Evolutionary conservation across 108 stramenopile genomes (phyloP), one percentile per base, ranked within the genome.

Genomic region (Thalassiosira profunda): DNA sequence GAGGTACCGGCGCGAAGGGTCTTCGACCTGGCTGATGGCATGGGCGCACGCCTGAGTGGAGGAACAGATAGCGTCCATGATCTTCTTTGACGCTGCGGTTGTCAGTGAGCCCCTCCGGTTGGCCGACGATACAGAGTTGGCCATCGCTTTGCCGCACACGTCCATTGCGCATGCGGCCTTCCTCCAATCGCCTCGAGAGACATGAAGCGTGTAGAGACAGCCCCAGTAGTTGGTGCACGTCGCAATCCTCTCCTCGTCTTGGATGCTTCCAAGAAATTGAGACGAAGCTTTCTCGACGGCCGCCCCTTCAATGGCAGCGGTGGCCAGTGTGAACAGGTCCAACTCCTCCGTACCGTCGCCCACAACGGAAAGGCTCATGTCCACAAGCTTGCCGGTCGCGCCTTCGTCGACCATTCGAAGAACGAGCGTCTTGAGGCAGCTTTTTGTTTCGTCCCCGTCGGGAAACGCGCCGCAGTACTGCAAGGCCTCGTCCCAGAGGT

Each of bases 351-450:
- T 17, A 24, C 52, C 72, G 17, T 57, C 72, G n/a, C 86, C 17
- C 57, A 67, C 78, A 11, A 86, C 69, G 5, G 72, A 51, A 38
- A 80, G 56, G 65, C 83, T 86, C 71, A 86, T 67, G 12, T 76
- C 72, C 4, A 91, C 34, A 21, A 95, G 74, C 42, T 80, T 69
- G 21, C 69, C 65, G 25, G 93, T 48, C 1, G 86, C 88, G 33
- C 91, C 90, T 12, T 62, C 58, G 58, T 90, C 85, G 2, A 89
- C 85, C 90, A 95, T 92, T n/a, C 70, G 84, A 30, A 83, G 64
- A 35, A 95, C 84, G 28, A 95, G 71, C 7, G 74, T 67, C 41
- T 73, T 52, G 30, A 91, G 76, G 28, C 78, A 77, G 29, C 44
- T 60, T 36, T 62, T 60, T 8, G 76, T 71, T 9, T 48, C 58